Evolutionary conservation across 495 filamentous ascomycete genomes (phyloP), one percentile per base, ranked within the genome.

Genomic region (Neurospora sp.): DNA sequence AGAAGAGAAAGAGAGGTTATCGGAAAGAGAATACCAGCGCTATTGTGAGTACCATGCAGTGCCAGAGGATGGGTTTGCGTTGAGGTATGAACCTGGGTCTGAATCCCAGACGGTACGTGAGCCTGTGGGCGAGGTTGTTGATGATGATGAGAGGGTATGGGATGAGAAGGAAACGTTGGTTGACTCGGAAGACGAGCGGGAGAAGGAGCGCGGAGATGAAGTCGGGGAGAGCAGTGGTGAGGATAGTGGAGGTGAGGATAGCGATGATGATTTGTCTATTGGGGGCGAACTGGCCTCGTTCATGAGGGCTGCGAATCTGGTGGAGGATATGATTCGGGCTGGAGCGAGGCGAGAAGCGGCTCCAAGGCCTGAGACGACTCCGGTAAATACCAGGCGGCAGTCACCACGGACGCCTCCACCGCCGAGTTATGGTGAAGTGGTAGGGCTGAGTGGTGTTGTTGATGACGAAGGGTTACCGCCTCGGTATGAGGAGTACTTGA

Each of bases 251-350:
- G 42, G 39, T 0, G 61, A 69, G 14, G 53, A 35, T n/a, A 61
- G 47, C 9, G 69, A 70, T 6, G 75, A 74, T 39, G 42, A 22
- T 3, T 39, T 69, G n/a, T 45, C 41, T 1, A 42, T 76, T 27
- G 70, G 38, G 4, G 70, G 74, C 2, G 86, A 89, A 74, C 82
- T 89, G 61, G 78, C 81, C 3, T 82, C 83, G 39, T 83, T 88
- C 38, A 81, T 85, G 45, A 79, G 82, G 44, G 86, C 82, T 20
- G 80, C 85, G 20, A 77, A 77, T 9, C 72, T 86, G 16, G 84
- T 88, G 5, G 82, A 79, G 16, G 78, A 80, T 68, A 79, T 89
- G 35, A 79, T 86, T 38, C 80, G 81, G 31, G 83, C 83, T 10
- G 83, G 83, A 69, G 82, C 82, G 70, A 81, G 81, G 22, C 77